These are phyloP conservation scores for Kernera saxatilis DNA, from an alignment of 345 rosid genomes.

Conservation along the genomic window DNA sequence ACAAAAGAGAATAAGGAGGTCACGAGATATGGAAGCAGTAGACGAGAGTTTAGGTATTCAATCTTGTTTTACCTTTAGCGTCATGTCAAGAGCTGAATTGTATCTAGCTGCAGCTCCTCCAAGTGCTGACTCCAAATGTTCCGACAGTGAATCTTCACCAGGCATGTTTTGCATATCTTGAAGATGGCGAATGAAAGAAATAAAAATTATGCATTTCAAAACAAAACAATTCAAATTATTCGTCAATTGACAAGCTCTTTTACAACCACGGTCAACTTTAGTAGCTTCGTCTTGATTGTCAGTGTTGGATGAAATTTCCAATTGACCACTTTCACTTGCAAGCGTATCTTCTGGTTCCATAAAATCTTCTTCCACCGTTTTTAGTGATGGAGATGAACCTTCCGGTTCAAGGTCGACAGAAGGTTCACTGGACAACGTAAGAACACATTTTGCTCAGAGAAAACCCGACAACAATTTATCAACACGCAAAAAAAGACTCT, in stretches of 20 bases:
- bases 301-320: background rate
- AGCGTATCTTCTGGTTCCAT: background rate
- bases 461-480: background rate
- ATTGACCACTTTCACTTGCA: background rate
- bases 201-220: background rate
- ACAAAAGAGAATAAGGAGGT: background rate
- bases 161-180: slow-evolving; percentile 5
- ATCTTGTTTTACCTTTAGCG: slow-evolving; percentile 11
- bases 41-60: too few species aligned
- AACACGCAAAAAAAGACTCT: background rate
- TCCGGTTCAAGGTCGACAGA: background rate
- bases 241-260: background rate
- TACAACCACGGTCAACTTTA: background rate
- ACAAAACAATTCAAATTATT: background rate
- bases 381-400: too few species aligned
- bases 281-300: background rate
- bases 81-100: slow-evolving; percentile 6
- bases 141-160: background rate
- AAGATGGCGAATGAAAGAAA: background rate
- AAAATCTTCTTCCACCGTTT: background rate
- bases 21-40: too few species aligned
- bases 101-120: background rate
- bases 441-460: slow-evolving; percentile 2
- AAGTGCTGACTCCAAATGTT: background rate
- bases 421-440: slow-evolving; percentile 6